Percentiles rank a stretch among this genome's conserved stretches.
These are phyloP conservation scores for Endocalyx cinctus DNA, from an alignment of 2,329 filamentous ascomycete species.

Conservation along the genomic window DNA sequence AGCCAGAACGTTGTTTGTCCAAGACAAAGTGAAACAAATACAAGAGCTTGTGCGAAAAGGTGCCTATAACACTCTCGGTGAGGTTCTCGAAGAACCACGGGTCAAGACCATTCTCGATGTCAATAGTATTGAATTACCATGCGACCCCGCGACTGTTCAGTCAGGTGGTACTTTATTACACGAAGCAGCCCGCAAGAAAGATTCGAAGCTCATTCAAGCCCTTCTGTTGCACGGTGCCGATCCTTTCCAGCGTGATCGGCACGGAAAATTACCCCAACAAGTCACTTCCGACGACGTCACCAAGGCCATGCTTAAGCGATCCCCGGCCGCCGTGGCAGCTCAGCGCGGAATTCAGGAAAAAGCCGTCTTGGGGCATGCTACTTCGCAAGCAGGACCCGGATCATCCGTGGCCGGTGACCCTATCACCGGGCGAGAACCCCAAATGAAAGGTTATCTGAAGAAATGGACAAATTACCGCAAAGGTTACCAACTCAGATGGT, in stretches of 20 bases:
- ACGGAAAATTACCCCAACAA: conserved; percentile 92
- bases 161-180: conserved; percentile 89
- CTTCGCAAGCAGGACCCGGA: conserved; percentile 48
- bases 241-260: conserved; percentile 90
- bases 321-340: conserved; percentile 87
- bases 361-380: conserved; percentile 77
- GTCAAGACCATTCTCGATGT: conserved; percentile 87
- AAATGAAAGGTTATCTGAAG: conserved; percentile 98
- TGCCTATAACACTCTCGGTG: conserved; percentile 74
- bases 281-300: conserved; percentile 93
- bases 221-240: conserved; percentile 91
- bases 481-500: conserved; percentile 96
- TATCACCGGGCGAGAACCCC: conserved; percentile 76
- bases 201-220: conserved; percentile 82
- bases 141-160: conserved; percentile 71
- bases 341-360: conserved; percentile 96
- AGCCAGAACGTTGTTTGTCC: conserved; percentile 82
- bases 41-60: conserved; percentile 69
- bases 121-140: conserved; percentile 84
- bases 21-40: conserved; percentile 77
- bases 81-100: conserved; percentile 76
- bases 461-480: conserved; percentile 99
- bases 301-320: conserved; percentile 83
- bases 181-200: conserved; percentile 84
- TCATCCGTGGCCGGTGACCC: conserved; percentile 53